These are phyloP conservation scores for Rhipidocladum racemiflorum DNA, from an alignment of 176 grass and related monocot species.

Conservation along the genomic window DNA sequence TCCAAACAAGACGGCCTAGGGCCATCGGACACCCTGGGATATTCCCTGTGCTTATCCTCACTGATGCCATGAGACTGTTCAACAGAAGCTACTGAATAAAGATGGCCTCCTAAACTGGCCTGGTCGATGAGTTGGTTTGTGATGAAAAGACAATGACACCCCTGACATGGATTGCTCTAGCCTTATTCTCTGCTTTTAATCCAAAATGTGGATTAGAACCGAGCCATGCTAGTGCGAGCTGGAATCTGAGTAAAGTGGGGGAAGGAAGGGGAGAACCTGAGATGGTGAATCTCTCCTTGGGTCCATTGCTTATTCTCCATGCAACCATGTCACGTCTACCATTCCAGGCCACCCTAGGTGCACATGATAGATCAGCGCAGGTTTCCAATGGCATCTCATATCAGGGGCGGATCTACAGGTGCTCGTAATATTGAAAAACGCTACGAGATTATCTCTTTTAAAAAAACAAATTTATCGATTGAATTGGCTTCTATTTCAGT, in stretches of 20 bases:
- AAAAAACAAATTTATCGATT: no score
- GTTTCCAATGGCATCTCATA: background rate
- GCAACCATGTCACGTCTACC: slow-evolving; percentile 22
- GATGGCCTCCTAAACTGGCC: background rate
- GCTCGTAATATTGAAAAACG: no score
- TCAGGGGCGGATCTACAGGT: no score
- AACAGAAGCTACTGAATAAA: no score
- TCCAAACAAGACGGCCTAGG: no score
- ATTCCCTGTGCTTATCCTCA: background rate
- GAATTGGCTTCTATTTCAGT: no score
- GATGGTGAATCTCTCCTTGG: slow-evolving; percentile 48
- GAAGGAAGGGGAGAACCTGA: slow-evolving; percentile 43
- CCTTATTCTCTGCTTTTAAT: slow-evolving; percentile 32
- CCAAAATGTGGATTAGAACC: slow-evolving; percentile 51
- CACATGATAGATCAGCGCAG: background rate
- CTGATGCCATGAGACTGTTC: background rate
- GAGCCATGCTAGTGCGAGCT: slow-evolving; percentile 28
- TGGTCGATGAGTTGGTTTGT: background rate
- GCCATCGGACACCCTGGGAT: background rate
- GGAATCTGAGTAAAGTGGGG: slow-evolving; percentile 46
- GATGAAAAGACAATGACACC: slow-evolving; percentile 21
- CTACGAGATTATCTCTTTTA: no score
- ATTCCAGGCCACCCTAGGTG: slow-evolving; percentile 8
- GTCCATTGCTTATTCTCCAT: slow-evolving; percentile 34
- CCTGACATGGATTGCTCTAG: slow-evolving; percentile 33